Conservation (phyloP, 2,329 filamentous ascomycete species). For the Fusarium veterinarium region DNA sequence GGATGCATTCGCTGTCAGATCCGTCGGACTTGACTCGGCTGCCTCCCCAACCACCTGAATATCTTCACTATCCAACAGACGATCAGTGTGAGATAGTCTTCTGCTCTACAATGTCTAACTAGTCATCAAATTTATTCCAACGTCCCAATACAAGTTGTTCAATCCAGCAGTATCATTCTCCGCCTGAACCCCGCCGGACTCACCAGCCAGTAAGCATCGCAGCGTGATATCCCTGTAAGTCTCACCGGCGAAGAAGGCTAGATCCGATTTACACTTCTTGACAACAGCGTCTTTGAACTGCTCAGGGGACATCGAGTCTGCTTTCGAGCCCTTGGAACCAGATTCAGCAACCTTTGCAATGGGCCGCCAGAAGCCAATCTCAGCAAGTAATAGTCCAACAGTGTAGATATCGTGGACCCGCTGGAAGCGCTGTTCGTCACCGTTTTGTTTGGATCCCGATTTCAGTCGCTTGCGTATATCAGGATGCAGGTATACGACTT, state of each 20-base stretch:
- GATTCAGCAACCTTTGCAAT: not conserved
- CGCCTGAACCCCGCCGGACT: not conserved
- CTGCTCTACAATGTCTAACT: rapidly evolving
- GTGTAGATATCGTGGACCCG: constrained; percentile 1
- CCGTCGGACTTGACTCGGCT: not conserved
- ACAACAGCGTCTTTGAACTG: not conserved
- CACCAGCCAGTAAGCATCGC: not conserved
- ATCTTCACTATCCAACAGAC: rapidly evolving
- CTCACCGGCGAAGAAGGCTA: not conserved
- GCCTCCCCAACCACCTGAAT: not conserved
- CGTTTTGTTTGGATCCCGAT: not conserved
- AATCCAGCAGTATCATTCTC: not conserved
- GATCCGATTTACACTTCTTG: not conserved
- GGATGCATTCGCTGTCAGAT: not conserved
- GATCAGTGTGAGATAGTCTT: rapidly evolving
- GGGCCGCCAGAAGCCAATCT: constrained; percentile 2
- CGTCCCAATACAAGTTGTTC: constrained; percentile 12
- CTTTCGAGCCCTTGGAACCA: rapidly evolving
- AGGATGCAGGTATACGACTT: not conserved
- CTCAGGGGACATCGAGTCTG: rapidly evolving
- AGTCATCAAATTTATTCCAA: constrained; percentile 2
- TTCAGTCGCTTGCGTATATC: not conserved
- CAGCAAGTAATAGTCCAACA: not conserved
- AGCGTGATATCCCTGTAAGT: constrained; percentile 5
- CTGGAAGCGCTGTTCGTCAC: not conserved